Evolutionary conservation across 345 rosid species (phyloP).

Genomic region (Arabis hirsuta): DNA sequence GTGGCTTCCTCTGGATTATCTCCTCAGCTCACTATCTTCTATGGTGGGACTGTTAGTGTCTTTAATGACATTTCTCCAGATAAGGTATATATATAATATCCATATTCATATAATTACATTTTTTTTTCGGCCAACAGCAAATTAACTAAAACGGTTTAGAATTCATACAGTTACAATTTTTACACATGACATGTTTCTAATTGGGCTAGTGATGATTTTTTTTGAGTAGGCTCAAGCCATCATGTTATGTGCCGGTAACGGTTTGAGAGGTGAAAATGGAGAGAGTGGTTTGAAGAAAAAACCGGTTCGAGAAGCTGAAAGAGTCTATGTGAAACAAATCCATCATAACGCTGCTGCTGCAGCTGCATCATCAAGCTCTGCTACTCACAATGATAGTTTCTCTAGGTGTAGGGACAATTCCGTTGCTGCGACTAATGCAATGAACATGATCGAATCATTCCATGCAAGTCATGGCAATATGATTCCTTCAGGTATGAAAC

Average conservation of each 20-base stretch:
- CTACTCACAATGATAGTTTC: slow-evolving; percentile 50
- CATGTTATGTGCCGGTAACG: slow-evolving; percentile 77
- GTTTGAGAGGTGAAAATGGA: slow-evolving; percentile 35
- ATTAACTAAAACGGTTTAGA: too few species aligned
- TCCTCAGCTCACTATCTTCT: slow-evolving; percentile 80
- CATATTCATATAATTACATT: slow-evolving; percentile 17
- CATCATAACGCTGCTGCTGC: slow-evolving; percentile 55
- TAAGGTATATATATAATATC: slow-evolving; percentile 53
- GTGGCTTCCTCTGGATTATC: slow-evolving; percentile 47
- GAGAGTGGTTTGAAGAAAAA: slow-evolving; percentile 33
- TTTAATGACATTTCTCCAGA: slow-evolving; percentile 74
- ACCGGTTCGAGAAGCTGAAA: slow-evolving; percentile 20
- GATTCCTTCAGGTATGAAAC: slow-evolving; percentile 62
- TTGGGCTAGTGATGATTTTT: background rate
- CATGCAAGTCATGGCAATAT: slow-evolving; percentile 40
- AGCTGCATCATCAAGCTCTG: slow-evolving; percentile 60
- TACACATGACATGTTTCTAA: slow-evolving; percentile 2
- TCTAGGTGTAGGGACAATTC: slow-evolving; percentile 56
- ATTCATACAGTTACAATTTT: background rate
- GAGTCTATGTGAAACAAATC: slow-evolving; percentile 41
- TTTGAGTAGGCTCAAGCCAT: slow-evolving; percentile 80
- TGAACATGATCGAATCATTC: slow-evolving; percentile 52
- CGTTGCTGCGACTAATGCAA: slow-evolving; percentile 49
- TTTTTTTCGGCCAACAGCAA: too few species aligned
- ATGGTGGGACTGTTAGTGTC: slow-evolving; percentile 71